These are phyloP conservation scores for Nannizzia gypsea DNA, from an alignment of 2,329 filamentous ascomycete species.

Conservation along the genomic window DNA sequence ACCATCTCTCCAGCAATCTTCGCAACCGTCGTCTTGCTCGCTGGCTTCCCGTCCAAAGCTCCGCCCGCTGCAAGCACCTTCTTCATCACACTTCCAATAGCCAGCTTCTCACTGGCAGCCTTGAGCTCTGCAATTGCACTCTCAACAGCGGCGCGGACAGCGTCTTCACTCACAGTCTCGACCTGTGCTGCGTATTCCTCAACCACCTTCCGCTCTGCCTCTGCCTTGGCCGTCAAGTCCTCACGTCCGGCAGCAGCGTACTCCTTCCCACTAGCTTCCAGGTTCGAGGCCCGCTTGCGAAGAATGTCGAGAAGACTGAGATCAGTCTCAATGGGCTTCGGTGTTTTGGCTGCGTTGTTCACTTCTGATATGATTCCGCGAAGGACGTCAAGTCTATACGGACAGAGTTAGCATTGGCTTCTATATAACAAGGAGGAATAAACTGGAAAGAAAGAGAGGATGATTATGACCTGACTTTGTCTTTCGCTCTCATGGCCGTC, in stretches of 20 bases:
- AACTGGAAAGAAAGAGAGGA: too few relatives aligned
- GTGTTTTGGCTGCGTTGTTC: conserved; percentile 38
- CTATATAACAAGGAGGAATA: not conserved
- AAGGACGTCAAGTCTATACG: conserved; percentile 35
- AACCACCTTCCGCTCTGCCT: conserved; percentile 33
- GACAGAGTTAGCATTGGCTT: conserved; percentile 3
- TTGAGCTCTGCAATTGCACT: conserved; percentile 27
- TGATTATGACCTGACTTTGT: conserved; percentile 30
- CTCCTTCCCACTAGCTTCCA: conserved; percentile 31
- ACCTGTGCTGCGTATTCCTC: conserved; percentile 36
- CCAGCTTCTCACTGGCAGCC: conserved; percentile 25
- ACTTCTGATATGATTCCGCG: conserved; percentile 39
- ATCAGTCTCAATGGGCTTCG: conserved; percentile 36
- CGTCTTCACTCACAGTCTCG: conserved; percentile 30
- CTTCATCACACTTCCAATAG: conserved; percentile 32
- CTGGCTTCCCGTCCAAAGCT: conserved; percentile 33
- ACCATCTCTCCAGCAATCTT: conserved; percentile 30
- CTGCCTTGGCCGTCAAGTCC: conserved; percentile 37
- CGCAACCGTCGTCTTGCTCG: conserved; percentile 32
- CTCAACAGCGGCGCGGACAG: conserved; percentile 29
- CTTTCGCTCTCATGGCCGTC: conserved; percentile 39
- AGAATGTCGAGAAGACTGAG: conserved; percentile 37
- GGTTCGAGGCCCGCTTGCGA: conserved; percentile 31
- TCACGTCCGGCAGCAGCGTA: conserved; percentile 30
- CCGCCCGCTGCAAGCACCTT: conserved; percentile 32